phyloP scores from a whole-genome alignment of 164 flowering plant species.

The Kalanchoe fedtschenkoi region DNA sequence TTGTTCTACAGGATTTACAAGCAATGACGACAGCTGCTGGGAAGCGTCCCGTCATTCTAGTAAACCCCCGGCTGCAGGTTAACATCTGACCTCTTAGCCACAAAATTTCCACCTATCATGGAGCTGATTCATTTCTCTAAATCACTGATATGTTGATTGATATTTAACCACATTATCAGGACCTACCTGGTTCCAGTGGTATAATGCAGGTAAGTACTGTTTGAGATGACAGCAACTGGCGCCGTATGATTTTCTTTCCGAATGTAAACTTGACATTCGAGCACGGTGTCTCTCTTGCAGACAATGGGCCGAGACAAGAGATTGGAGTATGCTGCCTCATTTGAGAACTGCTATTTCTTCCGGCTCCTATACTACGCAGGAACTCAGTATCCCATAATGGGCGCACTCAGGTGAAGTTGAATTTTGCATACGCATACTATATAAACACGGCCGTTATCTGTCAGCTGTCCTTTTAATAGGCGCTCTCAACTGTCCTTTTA shows the following conservation, averaged over 20 bases:
- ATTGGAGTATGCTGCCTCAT: constrained; percentile 84
- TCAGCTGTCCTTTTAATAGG: neutral
- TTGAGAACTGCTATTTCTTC: constrained; percentile 66
- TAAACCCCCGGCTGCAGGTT: constrained; percentile 85
- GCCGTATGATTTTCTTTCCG: neutral
- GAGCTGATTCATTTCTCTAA: neutral
- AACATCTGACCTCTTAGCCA: too few relatives aligned
- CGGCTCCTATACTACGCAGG: constrained; percentile 93
- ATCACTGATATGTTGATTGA: neutral
- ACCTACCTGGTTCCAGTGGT: constrained; percentile 89
- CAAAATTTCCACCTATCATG: too few relatives aligned
- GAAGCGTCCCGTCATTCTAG: constrained; percentile 65
- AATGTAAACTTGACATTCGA: constrained; percentile 9
- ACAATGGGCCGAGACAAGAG: constrained; percentile 96
- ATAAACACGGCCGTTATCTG: neutral
- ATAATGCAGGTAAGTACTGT: constrained; percentile 79
- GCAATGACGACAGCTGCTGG: constrained; percentile 96
- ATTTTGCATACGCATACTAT: neutral
- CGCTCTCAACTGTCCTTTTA: neutral
- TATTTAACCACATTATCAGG: constrained; percentile 29
- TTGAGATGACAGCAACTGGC: neutral
- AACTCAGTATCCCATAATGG: constrained; percentile 95
- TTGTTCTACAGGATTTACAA: constrained; percentile 54
- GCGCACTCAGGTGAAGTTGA: constrained; percentile 71
- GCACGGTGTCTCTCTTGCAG: constrained; percentile 21